These are phyloP conservation scores for Oryza rufipogon DNA, from an alignment of 176 grass and related monocot genomes.

Conservation along the genomic window DNA sequence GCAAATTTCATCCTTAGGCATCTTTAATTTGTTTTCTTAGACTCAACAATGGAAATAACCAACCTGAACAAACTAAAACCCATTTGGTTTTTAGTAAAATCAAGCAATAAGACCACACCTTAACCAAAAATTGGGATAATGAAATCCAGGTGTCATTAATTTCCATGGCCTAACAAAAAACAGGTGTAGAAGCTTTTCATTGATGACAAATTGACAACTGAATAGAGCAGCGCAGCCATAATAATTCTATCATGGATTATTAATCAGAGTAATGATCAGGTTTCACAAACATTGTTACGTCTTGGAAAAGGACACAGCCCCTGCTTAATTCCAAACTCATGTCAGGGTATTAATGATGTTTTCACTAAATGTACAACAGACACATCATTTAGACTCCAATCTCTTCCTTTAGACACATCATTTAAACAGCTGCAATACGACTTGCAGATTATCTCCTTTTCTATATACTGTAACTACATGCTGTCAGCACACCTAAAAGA, in stretches of 20 bases:
- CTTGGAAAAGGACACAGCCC: background rate
- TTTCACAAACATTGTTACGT: background rate
- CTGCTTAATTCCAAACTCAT: background rate
- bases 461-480: background rate
- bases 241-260: background rate
- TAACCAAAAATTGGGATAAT: background rate
- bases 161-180: slow-evolving; percentile 19
- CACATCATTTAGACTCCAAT: background rate
- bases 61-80: background rate
- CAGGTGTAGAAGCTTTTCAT: background rate
- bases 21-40: background rate
- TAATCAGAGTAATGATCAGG: background rate
- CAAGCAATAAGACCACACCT: background rate
- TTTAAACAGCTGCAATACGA: background rate
- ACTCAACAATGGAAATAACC: background rate
- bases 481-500: background rate
- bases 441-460: background rate
- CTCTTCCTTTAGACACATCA: background rate
- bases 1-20: background rate
- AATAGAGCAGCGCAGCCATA: background rate
- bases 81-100: background rate
- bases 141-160: background rate
- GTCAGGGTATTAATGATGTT: background rate
- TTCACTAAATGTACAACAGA: slow-evolving; percentile 1
- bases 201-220: background rate